These are phyloP conservation scores for Biscogniauxia mediterranea DNA, from an alignment of 2,329 filamentous ascomycete genomes.

Conservation along the genomic window DNA sequence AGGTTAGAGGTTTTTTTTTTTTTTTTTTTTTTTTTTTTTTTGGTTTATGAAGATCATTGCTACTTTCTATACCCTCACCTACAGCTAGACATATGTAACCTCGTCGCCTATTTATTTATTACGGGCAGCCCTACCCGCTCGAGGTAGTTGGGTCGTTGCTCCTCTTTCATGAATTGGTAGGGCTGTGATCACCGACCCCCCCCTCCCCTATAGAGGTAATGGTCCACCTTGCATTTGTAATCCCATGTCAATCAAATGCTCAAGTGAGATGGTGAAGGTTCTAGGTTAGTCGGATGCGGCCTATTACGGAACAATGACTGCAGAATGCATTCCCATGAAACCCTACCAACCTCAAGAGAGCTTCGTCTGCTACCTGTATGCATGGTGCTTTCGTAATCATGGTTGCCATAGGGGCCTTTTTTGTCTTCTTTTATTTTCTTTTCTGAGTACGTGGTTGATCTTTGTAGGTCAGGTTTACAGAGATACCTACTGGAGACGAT, in stretches of 20 bases:
- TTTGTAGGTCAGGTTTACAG: neutral
- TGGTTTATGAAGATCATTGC: too few species aligned
- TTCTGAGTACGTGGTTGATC: neutral
- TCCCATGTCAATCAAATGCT: neutral
- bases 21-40: too few species aligned
- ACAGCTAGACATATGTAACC: too few species aligned
- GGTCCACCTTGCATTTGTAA: neutral
- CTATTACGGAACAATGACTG: neutral
- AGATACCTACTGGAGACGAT: neutral
- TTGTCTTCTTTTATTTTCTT: too few species aligned
- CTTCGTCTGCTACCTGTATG: neutral
- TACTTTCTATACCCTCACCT: too few species aligned
- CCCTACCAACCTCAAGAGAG: too few species aligned
- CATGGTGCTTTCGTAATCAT: neutral
- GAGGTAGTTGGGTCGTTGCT: too few species aligned
- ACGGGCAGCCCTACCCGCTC: too few species aligned
- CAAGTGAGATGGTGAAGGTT: neutral
- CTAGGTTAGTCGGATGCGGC: neutral
- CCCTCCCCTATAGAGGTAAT: neutral
- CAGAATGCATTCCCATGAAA: neutral
- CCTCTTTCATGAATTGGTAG: too few species aligned
- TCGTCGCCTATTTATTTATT: too few species aligned
- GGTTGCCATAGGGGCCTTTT: neutral
- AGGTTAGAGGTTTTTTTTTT: too few species aligned
- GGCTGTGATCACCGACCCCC: neutral